These are phyloP conservation scores for Coprinopsis cinerea DNA, from an alignment of 768 basidiomycete genomes.

Conservation along the genomic window DNA sequence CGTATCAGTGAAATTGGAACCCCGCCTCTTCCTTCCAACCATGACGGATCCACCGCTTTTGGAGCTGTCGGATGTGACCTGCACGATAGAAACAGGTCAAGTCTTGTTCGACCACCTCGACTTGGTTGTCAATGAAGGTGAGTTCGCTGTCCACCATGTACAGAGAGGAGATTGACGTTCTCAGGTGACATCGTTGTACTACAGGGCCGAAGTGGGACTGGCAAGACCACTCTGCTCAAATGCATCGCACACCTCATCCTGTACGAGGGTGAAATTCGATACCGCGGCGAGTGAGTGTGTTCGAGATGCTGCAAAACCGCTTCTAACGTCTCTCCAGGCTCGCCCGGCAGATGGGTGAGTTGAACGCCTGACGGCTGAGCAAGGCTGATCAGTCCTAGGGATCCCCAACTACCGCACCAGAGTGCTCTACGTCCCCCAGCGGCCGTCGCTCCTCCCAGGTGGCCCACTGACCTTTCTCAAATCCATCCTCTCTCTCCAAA, in stretches of 20 bases:
- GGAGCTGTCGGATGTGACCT: conserved; percentile 47
- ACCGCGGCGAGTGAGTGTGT: conserved; percentile 53
- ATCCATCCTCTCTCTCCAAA: conserved; percentile 47
- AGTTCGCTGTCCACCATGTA: conserved; percentile 1
- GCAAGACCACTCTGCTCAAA: conserved; percentile 79
- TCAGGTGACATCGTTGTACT: conserved; percentile 67
- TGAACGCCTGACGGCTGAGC: conserved; percentile 12
- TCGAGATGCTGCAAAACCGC: background rate
- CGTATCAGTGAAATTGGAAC: background rate
- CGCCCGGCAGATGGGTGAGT: conserved; percentile 39
- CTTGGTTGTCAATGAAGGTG: conserved; percentile 57
- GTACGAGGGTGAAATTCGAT: conserved; percentile 59
- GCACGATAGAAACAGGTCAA: conserved; percentile 39
- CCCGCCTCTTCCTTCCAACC: conserved; percentile 1
- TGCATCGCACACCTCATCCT: conserved; percentile 76
- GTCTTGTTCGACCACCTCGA: conserved; percentile 55
- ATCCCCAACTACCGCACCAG: conserved; percentile 73
- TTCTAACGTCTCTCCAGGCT: conserved; percentile 27
- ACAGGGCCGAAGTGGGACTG: conserved; percentile 77
- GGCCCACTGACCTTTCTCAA: conserved; percentile 70
- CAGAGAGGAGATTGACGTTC: background rate
- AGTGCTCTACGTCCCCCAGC: conserved; percentile 83
- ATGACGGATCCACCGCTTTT: conserved; percentile 33
- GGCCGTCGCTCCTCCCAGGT: conserved; percentile 80
- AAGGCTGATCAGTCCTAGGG: conserved; percentile 27